These are phyloP conservation scores for Penicillium bialowiezense DNA, from an alignment of 495 filamentous ascomycete genomes.

Conservation along the genomic window DNA sequence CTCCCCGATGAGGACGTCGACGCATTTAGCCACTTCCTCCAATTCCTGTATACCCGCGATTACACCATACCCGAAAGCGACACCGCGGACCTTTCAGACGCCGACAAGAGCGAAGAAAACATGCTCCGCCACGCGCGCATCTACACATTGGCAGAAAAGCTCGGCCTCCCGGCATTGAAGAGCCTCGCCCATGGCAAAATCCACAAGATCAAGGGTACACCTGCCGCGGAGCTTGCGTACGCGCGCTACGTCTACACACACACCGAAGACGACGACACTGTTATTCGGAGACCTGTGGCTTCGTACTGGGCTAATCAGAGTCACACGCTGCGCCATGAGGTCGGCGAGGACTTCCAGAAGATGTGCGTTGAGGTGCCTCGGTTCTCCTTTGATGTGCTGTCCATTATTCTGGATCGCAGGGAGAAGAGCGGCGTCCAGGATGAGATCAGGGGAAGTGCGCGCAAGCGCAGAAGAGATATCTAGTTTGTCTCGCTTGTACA, in stretches of 20 bases:
- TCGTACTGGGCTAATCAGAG: constrained; percentile 83
- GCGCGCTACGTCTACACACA: constrained; percentile 85
- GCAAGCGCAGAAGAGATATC: constrained; percentile 33
- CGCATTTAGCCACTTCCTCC: constrained; percentile 81
- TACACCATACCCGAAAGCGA: constrained; percentile 73
- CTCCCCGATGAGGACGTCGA: constrained; percentile 71
- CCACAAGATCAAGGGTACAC: constrained; percentile 79
- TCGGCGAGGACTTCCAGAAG: constrained; percentile 73
- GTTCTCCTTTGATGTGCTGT: constrained; percentile 88
- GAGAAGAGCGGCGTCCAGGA: constrained; percentile 49
- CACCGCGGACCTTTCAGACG: constrained; percentile 44
- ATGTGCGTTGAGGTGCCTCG: constrained; percentile 88
- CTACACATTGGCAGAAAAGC: constrained; percentile 84
- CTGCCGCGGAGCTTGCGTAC: constrained; percentile 84
- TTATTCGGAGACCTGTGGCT: constrained; percentile 80
- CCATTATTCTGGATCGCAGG: constrained; percentile 61
- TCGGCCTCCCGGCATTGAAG: constrained; percentile 69
- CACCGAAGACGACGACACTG: constrained; percentile 63
- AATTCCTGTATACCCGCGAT: constrained; percentile 89
- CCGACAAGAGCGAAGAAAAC: constrained; percentile 71
- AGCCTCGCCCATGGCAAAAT: constrained; percentile 82
- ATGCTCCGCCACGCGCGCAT: constrained; percentile 83
- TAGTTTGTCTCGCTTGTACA: constrained; percentile 10
- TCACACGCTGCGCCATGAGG: constrained; percentile 77
- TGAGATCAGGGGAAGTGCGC: constrained; percentile 26